phyloP scores from a whole-genome alignment of 1,139 yeast species.

The Suhomyces yuchorum region DNA sequence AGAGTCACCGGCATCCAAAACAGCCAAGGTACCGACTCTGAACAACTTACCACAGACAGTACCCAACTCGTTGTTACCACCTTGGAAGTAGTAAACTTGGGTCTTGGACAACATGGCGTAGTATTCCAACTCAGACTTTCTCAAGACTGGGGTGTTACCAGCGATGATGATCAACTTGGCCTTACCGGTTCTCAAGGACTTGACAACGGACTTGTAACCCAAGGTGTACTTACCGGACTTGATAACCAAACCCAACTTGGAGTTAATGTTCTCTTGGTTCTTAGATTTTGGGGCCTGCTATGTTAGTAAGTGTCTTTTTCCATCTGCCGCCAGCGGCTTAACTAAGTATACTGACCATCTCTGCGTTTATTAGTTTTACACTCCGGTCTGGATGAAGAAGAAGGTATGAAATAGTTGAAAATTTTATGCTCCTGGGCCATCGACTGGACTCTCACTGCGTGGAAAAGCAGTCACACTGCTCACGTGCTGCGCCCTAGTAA shows the following conservation, averaged over 20 bases:
- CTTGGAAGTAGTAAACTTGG: slow-evolving; percentile 97
- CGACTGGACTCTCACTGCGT: no score
- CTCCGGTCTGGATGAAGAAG: slow-evolving; percentile 75
- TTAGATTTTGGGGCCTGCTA: slow-evolving; percentile 78
- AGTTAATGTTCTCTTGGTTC: slow-evolving; percentile 94
- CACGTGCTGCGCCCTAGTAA: slow-evolving; percentile 8
- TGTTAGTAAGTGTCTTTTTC: slow-evolving; percentile 32
- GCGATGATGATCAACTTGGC: slow-evolving; percentile 98
- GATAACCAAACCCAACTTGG: slow-evolving; percentile 96
- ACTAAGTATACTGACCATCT: slow-evolving; percentile 81
- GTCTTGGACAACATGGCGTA: slow-evolving; percentile 99
- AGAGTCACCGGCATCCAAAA: slow-evolving; percentile 99
- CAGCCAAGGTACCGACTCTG: slow-evolving; percentile 98
- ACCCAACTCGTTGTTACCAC: slow-evolving; percentile 99
- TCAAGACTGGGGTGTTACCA: slow-evolving; percentile 99
- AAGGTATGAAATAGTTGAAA: slow-evolving; percentile 12
- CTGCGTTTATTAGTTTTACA: slow-evolving; percentile 72
- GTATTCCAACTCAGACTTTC: slow-evolving; percentile 99
- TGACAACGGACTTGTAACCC: slow-evolving; percentile 99
- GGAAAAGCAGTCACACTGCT: slow-evolving; percentile 15
- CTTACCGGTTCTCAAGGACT: slow-evolving; percentile 98
- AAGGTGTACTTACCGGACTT: slow-evolving; percentile 99
- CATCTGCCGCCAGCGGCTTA: slow-evolving; percentile 4
- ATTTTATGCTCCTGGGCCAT: slow-evolving; percentile 9
- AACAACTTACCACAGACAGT: slow-evolving; percentile 99